Base-by-base conservation (phyloP, 805 yeast species). In the Candida vaughaniae region DNA sequence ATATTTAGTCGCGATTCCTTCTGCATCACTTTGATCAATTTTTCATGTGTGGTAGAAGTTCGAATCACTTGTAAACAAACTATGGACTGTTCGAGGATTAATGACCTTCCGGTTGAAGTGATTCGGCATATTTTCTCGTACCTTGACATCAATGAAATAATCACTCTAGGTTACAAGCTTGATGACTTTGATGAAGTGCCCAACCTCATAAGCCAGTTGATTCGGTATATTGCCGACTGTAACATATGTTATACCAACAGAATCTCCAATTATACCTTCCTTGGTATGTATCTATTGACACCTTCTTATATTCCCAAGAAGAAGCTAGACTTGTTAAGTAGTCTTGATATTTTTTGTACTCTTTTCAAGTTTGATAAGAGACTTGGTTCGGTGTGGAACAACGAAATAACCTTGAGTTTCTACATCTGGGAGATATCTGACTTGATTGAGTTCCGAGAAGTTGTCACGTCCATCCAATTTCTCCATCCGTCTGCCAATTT, bases 221-320 rank as follows among this genome's bases (percentile, higher is more conserved):
- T 29, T 9, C 12, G 17, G 11, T 34, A 17, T 12, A 5, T 25
- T 37, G 26, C 25, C 22, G 16, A 28, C 17, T 22, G 30, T 5
- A 28, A 20, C 22, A 16, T 29, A 11, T 36, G 43, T 16, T 40
- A 33, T 16, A 47, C 38, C 8, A 52, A 52, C 22, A 35, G 56
- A 35, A 14, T 45, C 7, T 20, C 23, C 6, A 42, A 45, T 16
- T 31, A 29, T 10, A 46, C 53, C 15, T 42, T 34, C 28, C 28
- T 46, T 26, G 49, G 41, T 5, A 50, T 47, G 49, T 52, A 52
- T 30, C 27, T 45, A 1, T 36, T 45, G 14, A 46, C 51, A 6
- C 39, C 40, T 6, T 43, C 52, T 2, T 50, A 44, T 31, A 16
- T 48, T 11, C 26, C 26, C 14, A 48, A 49, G 25, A 25, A 26